phyloP scores from a whole-genome alignment of 371 early-diverging fungal species.

The Rhizopus sp. region DNA sequence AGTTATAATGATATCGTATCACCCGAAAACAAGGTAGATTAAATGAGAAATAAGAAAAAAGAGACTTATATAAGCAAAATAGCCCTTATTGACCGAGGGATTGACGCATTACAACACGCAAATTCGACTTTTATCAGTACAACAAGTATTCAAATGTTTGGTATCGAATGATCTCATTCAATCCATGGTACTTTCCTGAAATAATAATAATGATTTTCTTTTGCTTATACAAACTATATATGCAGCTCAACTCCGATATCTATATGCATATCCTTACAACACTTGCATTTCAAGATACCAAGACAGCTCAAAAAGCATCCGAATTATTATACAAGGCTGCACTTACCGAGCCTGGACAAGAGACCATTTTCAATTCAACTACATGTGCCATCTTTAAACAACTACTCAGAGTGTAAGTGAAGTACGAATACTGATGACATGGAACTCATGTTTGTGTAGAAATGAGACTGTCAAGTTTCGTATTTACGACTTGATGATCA shows the following conservation, averaged over 20 bases:
- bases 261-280: slow-evolving; percentile 37
- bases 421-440: background rate
- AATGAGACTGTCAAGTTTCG: slow-evolving; percentile 50
- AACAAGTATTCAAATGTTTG: slow-evolving; percentile 49
- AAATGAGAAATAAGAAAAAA: too few relatives aligned
- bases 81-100: slow-evolving; percentile 47
- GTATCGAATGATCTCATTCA: slow-evolving; percentile 22
- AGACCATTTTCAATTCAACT: slow-evolving; percentile 18
- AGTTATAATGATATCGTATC: slow-evolving; percentile 26
- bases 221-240: background rate
- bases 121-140: slow-evolving; percentile 42
- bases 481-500: slow-evolving; percentile 48
- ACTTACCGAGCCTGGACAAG: slow-evolving; percentile 11
- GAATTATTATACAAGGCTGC: slow-evolving; percentile 38
- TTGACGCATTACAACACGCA: slow-evolving; percentile 44
- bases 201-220: background rate
- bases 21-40: slow-evolving; percentile 24
- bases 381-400: slow-evolving; percentile 23
- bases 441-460: slow-evolving; percentile 16
- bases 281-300: slow-evolving; percentile 47
- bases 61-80: background rate
- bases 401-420: slow-evolving; percentile 30
- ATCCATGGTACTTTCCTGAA: background rate
- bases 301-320: slow-evolving; percentile 40
- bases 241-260: slow-evolving; percentile 42